phyloP scores from a whole-genome alignment of 768 basidiomycete species.

The Russula sp. region DNA sequence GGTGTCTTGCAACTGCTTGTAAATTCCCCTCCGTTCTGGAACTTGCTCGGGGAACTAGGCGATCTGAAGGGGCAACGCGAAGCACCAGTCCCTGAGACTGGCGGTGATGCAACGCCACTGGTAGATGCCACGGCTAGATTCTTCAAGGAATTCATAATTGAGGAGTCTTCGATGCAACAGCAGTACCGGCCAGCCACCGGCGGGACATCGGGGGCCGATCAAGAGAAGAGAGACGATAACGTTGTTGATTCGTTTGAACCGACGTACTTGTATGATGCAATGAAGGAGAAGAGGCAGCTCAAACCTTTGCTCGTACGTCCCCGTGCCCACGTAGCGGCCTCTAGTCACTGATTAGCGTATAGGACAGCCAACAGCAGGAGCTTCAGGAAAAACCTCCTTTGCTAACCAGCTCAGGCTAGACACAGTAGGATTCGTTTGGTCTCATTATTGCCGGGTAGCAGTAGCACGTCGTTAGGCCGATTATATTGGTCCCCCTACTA shows the following conservation, averaged over 20 bases:
- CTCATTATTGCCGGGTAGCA: too few relatives aligned
- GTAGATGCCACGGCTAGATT: conserved; percentile 71
- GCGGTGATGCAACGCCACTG: conserved; percentile 45
- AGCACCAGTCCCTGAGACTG: conserved; percentile 35
- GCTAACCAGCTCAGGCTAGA: too few relatives aligned
- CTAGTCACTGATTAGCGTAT: too few relatives aligned
- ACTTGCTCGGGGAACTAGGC: conserved; percentile 69
- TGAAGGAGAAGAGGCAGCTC: not conserved
- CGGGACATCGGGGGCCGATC: not conserved
- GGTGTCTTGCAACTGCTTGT: conserved; percentile 87
- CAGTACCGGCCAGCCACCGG: not conserved
- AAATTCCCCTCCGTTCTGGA: conserved; percentile 81
- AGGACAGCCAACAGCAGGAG: too few relatives aligned
- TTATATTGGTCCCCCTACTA: too few relatives aligned
- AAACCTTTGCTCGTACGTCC: too few relatives aligned
- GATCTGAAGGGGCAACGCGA: conserved; percentile 40
- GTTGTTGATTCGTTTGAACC: not conserved
- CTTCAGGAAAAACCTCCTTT: too few relatives aligned
- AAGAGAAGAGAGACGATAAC: not conserved
- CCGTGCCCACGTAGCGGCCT: too few relatives aligned
- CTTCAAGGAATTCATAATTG: conserved; percentile 63
- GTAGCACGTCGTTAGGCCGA: too few relatives aligned
- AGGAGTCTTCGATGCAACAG: conserved; percentile 14
- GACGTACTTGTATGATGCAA: not conserved
- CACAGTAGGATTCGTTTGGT: too few relatives aligned